Evolutionary conservation across 2,329 filamentous ascomycete genomes (phyloP).

Genomic region (Aspergillus felis): DNA sequence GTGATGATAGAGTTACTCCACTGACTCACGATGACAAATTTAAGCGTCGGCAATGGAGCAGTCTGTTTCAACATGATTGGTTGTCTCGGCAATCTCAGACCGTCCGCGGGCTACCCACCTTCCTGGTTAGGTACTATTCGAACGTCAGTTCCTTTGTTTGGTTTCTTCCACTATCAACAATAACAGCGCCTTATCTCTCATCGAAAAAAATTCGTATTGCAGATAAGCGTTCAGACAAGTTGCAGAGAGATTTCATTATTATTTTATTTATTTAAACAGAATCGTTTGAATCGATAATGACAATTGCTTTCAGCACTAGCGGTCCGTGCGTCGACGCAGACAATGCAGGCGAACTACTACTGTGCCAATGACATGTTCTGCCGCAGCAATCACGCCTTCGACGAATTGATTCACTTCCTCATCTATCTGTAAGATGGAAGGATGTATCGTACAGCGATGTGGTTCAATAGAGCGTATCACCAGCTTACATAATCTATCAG

Average conservation of each 20-base stretch:
- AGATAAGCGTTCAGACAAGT: neutral
- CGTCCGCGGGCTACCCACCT: neutral
- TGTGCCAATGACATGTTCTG: neutral
- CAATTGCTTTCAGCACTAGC: too few relatives aligned
- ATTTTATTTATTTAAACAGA: too few relatives aligned
- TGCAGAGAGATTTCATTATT: neutral
- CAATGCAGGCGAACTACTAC: too few relatives aligned
- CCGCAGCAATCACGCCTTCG: neutral
- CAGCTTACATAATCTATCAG: neutral
- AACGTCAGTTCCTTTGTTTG: neutral
- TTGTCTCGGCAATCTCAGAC: neutral
- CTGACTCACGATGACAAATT: constrained; percentile 3
- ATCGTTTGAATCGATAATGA: too few relatives aligned
- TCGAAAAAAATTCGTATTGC: neutral
- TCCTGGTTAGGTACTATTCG: neutral
- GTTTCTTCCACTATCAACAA: neutral
- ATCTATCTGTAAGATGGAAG: neutral
- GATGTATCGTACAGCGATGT: neutral
- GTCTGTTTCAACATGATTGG: neutral
- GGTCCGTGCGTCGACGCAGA: neutral
- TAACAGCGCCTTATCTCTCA: neutral
- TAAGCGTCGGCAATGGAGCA: neutral
- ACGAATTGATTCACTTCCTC: neutral
- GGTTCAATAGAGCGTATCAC: neutral
- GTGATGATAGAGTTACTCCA: constrained; percentile 17